phyloP scores from a whole-genome alignment of 768 basidiomycete species.

The Suillus ampliporus region DNA sequence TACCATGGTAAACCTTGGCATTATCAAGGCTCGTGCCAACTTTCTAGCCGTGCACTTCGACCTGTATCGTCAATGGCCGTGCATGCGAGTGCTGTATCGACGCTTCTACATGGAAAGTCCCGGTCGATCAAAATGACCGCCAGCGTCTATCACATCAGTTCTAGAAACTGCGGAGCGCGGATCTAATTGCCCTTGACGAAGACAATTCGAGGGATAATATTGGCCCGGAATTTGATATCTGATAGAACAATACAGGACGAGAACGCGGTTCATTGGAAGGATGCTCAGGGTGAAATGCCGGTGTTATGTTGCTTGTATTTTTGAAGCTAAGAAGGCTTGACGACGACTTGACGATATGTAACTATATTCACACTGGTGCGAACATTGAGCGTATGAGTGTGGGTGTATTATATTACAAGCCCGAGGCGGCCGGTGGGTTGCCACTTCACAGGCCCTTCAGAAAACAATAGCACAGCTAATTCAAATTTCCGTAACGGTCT shows the following conservation, averaged over 20 bases:
- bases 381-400: too few relatives aligned
- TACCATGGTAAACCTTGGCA: constrained; percentile 2
- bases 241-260: constrained; percentile 1
- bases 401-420: too few relatives aligned
- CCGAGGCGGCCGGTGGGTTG: too few relatives aligned
- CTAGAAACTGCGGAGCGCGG: constrained; percentile 8
- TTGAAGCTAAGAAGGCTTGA: neutral
- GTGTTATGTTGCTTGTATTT: neutral
- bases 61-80: neutral
- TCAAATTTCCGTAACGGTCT: too few relatives aligned
- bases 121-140: constrained; percentile 2
- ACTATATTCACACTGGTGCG: too few relatives aligned
- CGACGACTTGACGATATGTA: too few relatives aligned
- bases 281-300: too few relatives aligned
- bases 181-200: neutral
- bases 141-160: neutral
- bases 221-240: neutral
- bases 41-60: neutral
- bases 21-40: neutral
- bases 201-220: neutral
- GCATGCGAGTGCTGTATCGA: too few relatives aligned
- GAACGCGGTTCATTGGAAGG: too few relatives aligned
- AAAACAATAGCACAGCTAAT: too few relatives aligned
- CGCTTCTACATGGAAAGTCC: constrained; percentile 6
- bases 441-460: too few relatives aligned